Base-by-base conservation (phyloP, 2,329 filamentous ascomycete species). In the Clonostachys byssicola region DNA sequence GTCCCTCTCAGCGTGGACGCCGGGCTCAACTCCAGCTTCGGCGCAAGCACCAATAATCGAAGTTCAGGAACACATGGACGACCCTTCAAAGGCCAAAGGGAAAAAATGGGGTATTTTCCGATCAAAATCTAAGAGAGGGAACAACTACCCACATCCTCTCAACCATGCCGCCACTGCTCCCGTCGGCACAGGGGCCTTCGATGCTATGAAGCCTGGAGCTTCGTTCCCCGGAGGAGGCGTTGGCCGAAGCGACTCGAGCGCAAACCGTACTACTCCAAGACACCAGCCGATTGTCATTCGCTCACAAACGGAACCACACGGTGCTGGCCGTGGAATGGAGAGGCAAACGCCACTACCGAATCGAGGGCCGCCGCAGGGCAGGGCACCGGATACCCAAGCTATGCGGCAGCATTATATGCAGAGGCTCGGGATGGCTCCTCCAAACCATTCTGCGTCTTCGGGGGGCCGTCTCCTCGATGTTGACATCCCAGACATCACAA, bases 401-500 rank as follows among this genome's bases (percentile, higher is more conserved):
- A 30, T 30, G 23, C 23, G 23, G 9, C 23, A 30, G 8, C 23
- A 30, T 30, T 30, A 30, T 30, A 30, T 30, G 23, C 23, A 30
- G 23, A 30, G 23, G 23, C 23, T 30, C 23, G 23, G 23, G 23
- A 30, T 30, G 23, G 23, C 23, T 30, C 23, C 23, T 10, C 23
- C 23, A 10, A 30, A 16, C 17, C 43, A 36, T 12, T 17, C 23
- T 14, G 42, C 36, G 6, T 13, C 17, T 13, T 30, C 20, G 13
- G 36, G 39, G 40, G 52, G 56, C 8, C 57, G 60, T 2, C 48
- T 86, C 7, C 70, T 96, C 17, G 77, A 91, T 56, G 78, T 96
- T 14, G 82, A 92, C 45, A 94, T 96, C 48, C 92, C 92, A 1
- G 79, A 80, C 44, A 77, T 88, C 47, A 82, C 86, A 52, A 75